Percentiles rank a stretch among this genome's conserved stretches.
Conservation (phyloP, 2,329 filamentous ascomycete genomes). For the Epichloe uncinata region DNA sequence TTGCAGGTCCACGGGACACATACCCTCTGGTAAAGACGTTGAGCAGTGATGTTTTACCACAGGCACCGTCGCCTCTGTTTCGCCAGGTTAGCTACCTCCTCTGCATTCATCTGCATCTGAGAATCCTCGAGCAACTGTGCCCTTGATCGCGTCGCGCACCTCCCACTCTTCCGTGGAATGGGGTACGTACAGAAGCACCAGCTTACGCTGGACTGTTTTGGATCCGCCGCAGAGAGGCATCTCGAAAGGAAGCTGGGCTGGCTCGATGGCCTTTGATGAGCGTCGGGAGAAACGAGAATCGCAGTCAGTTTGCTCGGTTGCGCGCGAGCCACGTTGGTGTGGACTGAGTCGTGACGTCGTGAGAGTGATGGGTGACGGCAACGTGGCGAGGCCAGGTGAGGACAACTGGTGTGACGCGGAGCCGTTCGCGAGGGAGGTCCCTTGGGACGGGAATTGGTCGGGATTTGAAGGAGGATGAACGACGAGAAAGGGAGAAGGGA, state of each 20-base stretch:
- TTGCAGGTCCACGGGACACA: constrained; percentile 19
- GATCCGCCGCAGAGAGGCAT: constrained; percentile 48
- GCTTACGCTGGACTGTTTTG: constrained; percentile 89
- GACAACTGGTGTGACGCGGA: neutral
- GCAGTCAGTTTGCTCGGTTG: neutral
- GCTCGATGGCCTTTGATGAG: neutral
- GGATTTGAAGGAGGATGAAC: neutral
- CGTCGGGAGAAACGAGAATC: neutral
- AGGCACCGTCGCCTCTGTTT: constrained; percentile 79
- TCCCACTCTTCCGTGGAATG: neutral
- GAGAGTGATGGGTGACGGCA: neutral
- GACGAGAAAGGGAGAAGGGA: neutral
- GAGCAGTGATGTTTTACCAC: constrained; percentile 89
- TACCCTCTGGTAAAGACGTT: constrained; percentile 98
- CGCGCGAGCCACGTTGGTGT: neutral
- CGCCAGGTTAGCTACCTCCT: neutral
- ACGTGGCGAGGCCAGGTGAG: neutral
- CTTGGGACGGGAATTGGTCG: neutral
- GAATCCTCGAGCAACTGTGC: neutral
- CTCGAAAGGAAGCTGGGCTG: neutral
- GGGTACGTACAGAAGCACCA: constrained; percentile 63
- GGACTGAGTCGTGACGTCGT: neutral
- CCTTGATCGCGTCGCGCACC: neutral
- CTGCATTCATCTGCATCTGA: too few species aligned
- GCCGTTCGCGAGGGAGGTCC: neutral